Conservation (phyloP, 1,284 basidiomycete species). For the Pulchroboletus neoregius region DNA sequence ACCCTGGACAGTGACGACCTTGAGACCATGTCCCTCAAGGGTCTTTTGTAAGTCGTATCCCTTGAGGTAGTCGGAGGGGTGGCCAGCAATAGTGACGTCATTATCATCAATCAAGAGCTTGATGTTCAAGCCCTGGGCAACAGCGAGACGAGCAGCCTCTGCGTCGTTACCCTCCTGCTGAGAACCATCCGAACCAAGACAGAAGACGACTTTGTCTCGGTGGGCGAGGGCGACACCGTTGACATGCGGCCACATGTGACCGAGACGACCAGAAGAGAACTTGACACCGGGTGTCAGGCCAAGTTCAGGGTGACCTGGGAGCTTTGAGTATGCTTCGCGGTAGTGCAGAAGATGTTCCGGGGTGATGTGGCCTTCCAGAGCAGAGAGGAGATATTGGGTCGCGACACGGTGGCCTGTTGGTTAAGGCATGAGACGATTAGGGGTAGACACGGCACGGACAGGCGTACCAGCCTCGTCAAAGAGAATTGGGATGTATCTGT, state of each 20-base stretch:
- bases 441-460: not conserved
- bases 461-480: constrained; percentile 74
- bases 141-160: constrained; percentile 80
- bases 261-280: constrained; percentile 82
- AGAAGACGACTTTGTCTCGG: constrained; percentile 70
- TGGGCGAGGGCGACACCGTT: constrained; percentile 81
- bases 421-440: constrained; percentile 4
- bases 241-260: constrained; percentile 79
- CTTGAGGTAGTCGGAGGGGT: constrained; percentile 78
- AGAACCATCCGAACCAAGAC: constrained; percentile 82
- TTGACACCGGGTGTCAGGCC: constrained; percentile 83
- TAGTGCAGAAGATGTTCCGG: constrained; percentile 77
- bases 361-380: constrained; percentile 67
- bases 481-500: constrained; percentile 60
- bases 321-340: constrained; percentile 77
- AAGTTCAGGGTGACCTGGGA: constrained; percentile 83
- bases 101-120: constrained; percentile 86
- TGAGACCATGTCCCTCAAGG: constrained; percentile 74
- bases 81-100: constrained; percentile 82
- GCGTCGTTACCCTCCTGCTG: constrained; percentile 89
- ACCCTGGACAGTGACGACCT: constrained; percentile 66
- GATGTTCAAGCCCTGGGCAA: constrained; percentile 75
- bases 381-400: constrained; percentile 78
- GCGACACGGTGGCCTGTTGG: constrained; percentile 79
- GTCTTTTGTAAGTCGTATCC: constrained; percentile 72